Evolutionary conservation across 75 land plant species (phyloP).

Genomic region (Picea sitchensis): DNA sequence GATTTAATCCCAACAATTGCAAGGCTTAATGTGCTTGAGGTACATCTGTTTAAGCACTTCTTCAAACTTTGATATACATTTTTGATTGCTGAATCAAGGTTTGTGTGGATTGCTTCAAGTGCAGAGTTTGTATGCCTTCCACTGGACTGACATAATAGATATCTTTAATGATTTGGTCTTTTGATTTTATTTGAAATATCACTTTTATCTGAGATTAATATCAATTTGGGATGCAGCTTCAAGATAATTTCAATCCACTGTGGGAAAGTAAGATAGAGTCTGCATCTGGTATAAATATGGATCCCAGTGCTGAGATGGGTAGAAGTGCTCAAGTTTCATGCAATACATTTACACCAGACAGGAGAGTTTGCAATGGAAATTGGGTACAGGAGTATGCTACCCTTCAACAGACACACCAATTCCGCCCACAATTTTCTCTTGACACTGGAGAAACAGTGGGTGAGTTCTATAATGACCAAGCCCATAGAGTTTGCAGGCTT

Average conservation of each 20-base stretch:
- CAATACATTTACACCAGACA: background rate
- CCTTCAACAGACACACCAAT: background rate
- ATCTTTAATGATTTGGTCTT: background rate
- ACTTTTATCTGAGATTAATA: background rate
- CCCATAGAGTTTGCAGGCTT: background rate
- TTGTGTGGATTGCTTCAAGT: background rate
- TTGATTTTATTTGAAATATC: background rate
- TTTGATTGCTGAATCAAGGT: background rate
- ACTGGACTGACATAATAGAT: background rate
- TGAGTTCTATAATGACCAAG: background rate
- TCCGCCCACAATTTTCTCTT: background rate
- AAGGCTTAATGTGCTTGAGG: background rate
- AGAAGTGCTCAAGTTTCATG: background rate
- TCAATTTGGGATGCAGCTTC: background rate
- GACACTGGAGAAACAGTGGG: slow-evolving; percentile 1
- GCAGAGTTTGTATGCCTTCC: background rate
- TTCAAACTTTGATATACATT: background rate
- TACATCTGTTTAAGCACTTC: background rate
- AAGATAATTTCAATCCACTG: background rate
- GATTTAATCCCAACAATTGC: background rate
- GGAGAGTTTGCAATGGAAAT: background rate
- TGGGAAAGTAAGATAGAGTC: background rate
- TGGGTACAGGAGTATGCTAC: background rate
- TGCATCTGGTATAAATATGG: background rate
- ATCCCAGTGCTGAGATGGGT: background rate